A percentile compares a stretch with the other conserved stretches of the same genome.
phyloP scores from a whole-genome alignment of 169 alveolate genomes.

The Plasmodium cynomolgi region DNA sequence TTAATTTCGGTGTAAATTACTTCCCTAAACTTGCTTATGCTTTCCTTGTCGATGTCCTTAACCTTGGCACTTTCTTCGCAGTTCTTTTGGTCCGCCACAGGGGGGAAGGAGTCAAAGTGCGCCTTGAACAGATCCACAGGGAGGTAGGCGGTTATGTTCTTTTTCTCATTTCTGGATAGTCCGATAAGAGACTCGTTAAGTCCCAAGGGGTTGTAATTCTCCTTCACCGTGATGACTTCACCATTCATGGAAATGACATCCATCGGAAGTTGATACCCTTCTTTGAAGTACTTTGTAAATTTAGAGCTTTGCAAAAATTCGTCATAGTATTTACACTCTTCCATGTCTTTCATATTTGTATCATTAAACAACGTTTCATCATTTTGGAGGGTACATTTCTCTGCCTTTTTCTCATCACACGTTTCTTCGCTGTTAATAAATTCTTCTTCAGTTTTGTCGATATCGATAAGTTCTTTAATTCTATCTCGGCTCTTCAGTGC shows the following conservation, averaged over 20 bases:
- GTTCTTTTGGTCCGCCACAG: neutral
- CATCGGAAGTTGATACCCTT: constrained; percentile 51
- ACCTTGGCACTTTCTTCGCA: neutral
- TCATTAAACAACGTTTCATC: constrained; percentile 57
- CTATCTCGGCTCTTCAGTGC: neutral
- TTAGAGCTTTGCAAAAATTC: constrained; percentile 44
- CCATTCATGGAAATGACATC: constrained; percentile 49
- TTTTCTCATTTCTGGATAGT: constrained; percentile 45
- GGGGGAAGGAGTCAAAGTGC: constrained; percentile 13
- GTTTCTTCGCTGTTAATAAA: constrained; percentile 39
- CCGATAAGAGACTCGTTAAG: constrained; percentile 70
- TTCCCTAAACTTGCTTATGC: constrained; percentile 55
- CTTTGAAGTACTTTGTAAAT: constrained; percentile 29
- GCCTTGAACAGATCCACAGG: constrained; percentile 49
- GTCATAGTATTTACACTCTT: neutral
- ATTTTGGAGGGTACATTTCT: neutral
- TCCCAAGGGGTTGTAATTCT: constrained; percentile 71
- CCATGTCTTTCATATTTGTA: neutral
- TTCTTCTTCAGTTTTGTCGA: constrained; percentile 63
- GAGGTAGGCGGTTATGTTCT: constrained; percentile 62
- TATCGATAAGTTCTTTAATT: constrained; percentile 55
- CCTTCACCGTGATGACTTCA: constrained; percentile 31
- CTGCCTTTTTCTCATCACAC: neutral
- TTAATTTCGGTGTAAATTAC: constrained; percentile 70
- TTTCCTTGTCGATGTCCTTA: constrained; percentile 45